These are phyloP conservation scores for Cystobasidiaceae sp. DNA, from an alignment of 1,284 basidiomycete species.

Conservation along the genomic window DNA sequence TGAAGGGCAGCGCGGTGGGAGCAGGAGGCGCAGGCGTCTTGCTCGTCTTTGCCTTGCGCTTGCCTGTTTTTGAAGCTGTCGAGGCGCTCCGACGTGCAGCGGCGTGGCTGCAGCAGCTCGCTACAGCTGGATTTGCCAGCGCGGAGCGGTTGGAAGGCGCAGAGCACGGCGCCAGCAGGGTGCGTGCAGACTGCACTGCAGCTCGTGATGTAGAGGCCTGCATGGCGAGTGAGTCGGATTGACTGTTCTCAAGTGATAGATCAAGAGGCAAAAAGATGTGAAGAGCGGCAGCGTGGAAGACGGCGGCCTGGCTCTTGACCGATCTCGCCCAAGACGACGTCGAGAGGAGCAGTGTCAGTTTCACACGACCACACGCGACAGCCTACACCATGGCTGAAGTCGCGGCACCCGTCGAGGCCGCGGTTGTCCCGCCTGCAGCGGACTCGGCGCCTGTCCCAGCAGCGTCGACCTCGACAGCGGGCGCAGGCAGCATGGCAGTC, in stretches of 20 bases:
- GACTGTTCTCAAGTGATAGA: too few species aligned
- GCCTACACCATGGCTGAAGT: constrained; percentile 21
- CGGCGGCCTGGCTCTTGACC: background rate
- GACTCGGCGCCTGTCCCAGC: constrained; percentile 13
- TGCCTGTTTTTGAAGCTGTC: constrained; percentile 5
- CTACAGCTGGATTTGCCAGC: constrained; percentile 1
- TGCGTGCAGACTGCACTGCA: constrained; percentile 4
- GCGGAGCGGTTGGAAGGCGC: background rate
- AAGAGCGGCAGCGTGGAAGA: too few species aligned
- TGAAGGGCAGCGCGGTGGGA: constrained; percentile 17
- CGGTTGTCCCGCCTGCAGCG: constrained; percentile 3
- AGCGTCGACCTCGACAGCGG: background rate
- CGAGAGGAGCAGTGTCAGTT: too few species aligned
- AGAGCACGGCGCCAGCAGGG: too few species aligned
- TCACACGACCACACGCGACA: too few species aligned
- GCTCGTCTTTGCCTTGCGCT: background rate
- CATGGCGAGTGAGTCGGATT: background rate
- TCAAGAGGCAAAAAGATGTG: too few species aligned
- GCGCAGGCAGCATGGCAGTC: background rate
- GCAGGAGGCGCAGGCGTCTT: background rate
- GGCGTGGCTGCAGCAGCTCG: background rate
- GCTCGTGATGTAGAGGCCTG: constrained; percentile 8
- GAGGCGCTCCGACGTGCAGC: background rate
- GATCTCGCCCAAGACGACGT: too few species aligned
- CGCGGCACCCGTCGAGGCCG: background rate